Base-by-base conservation (phyloP, 805 yeast species). In the Candida methanosorbosa region DNA sequence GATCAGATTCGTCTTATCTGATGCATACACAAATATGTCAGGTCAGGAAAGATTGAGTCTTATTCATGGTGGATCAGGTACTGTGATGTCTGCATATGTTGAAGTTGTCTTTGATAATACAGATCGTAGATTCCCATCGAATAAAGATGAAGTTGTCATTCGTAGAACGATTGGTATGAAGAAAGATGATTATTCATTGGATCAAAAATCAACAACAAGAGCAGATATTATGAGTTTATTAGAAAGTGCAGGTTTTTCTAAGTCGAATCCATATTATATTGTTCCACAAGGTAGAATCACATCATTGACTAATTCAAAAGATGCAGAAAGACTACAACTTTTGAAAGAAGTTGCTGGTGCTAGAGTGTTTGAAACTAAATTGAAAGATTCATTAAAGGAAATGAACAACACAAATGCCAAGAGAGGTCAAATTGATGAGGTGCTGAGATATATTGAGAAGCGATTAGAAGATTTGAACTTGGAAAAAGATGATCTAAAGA, bases 281-380 rank as follows among this genome's bases (percentile, higher is more conserved):
- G 97, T 92, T 5, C 97, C 98, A 1, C 98, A 92, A 58, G 98
- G 98, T 16, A 70, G 84, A 46, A 85, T 92, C 46, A 81, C 95
- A 1, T 70, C 83, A 0, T 65, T 92, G 39, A 90, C 97, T 0
- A 86, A 86, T 50, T 90, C 96, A 0, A 83, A 83, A 46, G 96
- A 87, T 51, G 51, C 72, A 3, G 96, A 88, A 50, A 72, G 97
- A 40, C 64, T 90, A 34, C 69, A 72, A 24, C 61, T 88, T 27
- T 62, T 92, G 45, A 87, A 90, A 45, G 95, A 87, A 49, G 95
- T 90, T 23, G 92, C 96, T 21, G 98, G 98, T 15, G 95, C 97
- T 1, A 80, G 78, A 39, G 82, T 88, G 3, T 92, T 90, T 60
- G 97, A 92, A 50, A 63, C 70, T 26, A 83, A 84, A 54, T 64